A percentile compares a stretch with the other conserved stretches of the same genome.
phyloP scores from a whole-genome alignment of 2,329 filamentous ascomycete species.

The Aspergillus bombycis region DNA sequence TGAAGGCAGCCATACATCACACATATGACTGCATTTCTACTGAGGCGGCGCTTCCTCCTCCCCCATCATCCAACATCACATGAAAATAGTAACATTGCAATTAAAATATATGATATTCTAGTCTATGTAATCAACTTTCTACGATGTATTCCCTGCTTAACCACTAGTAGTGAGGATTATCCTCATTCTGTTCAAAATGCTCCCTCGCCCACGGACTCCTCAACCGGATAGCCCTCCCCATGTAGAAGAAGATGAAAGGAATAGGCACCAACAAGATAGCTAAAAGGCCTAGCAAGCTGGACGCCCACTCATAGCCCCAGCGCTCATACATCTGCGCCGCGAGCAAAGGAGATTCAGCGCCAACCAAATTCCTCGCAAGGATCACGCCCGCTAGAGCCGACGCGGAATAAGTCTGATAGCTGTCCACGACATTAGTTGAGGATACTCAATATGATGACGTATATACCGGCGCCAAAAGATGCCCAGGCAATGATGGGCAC shows the following conservation, averaged over 20 bases:
- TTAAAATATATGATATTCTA: no score
- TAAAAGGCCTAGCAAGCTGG: slow-evolving; percentile 42
- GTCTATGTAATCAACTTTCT: not conserved
- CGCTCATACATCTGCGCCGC: slow-evolving; percentile 41
- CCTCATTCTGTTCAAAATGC: slow-evolving; percentile 32
- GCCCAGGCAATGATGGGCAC: slow-evolving; percentile 66
- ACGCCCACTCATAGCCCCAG: slow-evolving; percentile 42
- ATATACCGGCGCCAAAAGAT: slow-evolving; percentile 72
- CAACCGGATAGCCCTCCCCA: slow-evolving; percentile 32
- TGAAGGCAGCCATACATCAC: no score
- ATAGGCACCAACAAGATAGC: slow-evolving; percentile 41
- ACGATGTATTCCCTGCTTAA: not conserved
- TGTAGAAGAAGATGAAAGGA: slow-evolving; percentile 44
- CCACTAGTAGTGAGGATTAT: slow-evolving; percentile 30
- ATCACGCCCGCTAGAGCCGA: slow-evolving; percentile 76
- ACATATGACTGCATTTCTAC: no score
- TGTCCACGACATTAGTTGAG: slow-evolving; percentile 77
- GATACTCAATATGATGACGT: slow-evolving; percentile 71
- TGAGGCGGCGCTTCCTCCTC: no score
- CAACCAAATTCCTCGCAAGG: slow-evolving; percentile 67
- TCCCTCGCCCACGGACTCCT: slow-evolving; percentile 34
- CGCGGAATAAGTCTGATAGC: slow-evolving; percentile 71
- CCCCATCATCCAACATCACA: no score
- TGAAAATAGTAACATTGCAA: no score
- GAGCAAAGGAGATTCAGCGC: slow-evolving; percentile 37